These are phyloP conservation scores for Tolypocladium cylindrosporum DNA, from an alignment of 2,329 filamentous ascomycete species.

Conservation along the genomic window DNA sequence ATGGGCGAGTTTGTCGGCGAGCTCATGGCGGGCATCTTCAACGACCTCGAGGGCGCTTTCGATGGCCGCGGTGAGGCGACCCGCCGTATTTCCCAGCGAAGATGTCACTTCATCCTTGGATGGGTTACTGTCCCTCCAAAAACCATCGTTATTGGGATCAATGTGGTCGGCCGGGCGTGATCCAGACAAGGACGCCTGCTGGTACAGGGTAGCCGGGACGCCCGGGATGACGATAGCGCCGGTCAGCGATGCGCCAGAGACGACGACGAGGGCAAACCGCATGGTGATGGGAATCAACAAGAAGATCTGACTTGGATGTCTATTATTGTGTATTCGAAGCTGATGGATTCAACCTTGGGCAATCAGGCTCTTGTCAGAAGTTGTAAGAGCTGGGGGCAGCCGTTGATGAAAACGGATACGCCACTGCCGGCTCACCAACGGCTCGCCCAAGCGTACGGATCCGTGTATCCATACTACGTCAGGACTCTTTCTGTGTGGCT, in stretches of 20 bases:
- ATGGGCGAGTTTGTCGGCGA: background rate
- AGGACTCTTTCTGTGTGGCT: background rate
- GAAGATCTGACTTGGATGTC: background rate
- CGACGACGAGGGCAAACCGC: background rate
- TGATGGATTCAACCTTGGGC: background rate
- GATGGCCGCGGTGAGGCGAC: background rate
- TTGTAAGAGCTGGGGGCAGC: background rate
- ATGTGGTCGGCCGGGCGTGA: background rate
- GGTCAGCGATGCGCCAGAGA: background rate
- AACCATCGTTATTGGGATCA: background rate
- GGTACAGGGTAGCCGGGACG: background rate
- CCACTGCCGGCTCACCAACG: background rate
- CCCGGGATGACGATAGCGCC: background rate
- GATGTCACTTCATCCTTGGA: background rate
- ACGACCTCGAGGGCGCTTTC: conserved; percentile 1
- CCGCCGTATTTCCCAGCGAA: background rate
- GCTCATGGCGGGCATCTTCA: background rate
- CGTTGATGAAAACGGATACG: background rate
- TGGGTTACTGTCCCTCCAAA: background rate
- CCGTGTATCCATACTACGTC: background rate
- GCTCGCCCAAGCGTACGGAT: background rate
- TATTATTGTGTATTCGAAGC: background rate
- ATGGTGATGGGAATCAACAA: background rate
- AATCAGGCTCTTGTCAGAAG: too few species aligned
- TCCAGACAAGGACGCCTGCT: background rate